Conservation (phyloP, 345 rosid genomes). For the Rhizophora mangle region DNA sequence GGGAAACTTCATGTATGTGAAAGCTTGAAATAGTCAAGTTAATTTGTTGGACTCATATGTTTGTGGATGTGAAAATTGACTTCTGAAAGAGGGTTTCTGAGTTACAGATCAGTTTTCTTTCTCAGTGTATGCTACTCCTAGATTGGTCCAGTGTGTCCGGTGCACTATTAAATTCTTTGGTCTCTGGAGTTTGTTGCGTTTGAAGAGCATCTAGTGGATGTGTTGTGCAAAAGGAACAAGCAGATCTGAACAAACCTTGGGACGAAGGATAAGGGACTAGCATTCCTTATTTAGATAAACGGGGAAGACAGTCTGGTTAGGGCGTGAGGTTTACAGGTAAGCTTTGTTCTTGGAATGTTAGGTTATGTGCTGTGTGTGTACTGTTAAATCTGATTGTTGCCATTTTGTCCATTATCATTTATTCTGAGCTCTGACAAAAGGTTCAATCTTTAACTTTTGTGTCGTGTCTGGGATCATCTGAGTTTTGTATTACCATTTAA, state of each 20-base stretch:
- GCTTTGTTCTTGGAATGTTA: constrained; percentile 11
- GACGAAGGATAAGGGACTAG: constrained; percentile 8
- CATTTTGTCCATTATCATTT: neutral
- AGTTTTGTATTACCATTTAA: too few relatives aligned
- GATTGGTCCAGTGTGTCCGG: constrained; percentile 1
- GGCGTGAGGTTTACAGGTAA: constrained; percentile 29
- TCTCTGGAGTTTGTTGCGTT: constrained; percentile 13
- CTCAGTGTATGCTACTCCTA: constrained; percentile 3
- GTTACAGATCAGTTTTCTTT: constrained; percentile 8
- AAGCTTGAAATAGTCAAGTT: constrained; percentile 4
- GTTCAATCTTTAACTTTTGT: too few relatives aligned
- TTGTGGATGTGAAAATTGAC: constrained; percentile 8
- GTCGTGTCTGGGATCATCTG: too few relatives aligned
- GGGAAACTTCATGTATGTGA: constrained; percentile 2
- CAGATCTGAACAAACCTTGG: constrained; percentile 7
- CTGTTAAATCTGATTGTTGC: neutral
- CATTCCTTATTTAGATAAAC: constrained; percentile 15
- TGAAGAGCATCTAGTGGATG: constrained; percentile 1
- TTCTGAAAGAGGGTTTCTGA: constrained; percentile 12
- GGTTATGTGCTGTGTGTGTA: constrained; percentile 2
- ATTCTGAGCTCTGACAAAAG: neutral
- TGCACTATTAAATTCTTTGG: constrained; percentile 1
- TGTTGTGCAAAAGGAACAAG: constrained; percentile 11
- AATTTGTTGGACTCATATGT: neutral
- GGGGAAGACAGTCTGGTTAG: constrained; percentile 9